Evolutionary conservation across 495 filamentous ascomycete species (phyloP), one percentile per base, ranked within the genome.

Genomic region (Elaphomyces granulatus): DNA sequence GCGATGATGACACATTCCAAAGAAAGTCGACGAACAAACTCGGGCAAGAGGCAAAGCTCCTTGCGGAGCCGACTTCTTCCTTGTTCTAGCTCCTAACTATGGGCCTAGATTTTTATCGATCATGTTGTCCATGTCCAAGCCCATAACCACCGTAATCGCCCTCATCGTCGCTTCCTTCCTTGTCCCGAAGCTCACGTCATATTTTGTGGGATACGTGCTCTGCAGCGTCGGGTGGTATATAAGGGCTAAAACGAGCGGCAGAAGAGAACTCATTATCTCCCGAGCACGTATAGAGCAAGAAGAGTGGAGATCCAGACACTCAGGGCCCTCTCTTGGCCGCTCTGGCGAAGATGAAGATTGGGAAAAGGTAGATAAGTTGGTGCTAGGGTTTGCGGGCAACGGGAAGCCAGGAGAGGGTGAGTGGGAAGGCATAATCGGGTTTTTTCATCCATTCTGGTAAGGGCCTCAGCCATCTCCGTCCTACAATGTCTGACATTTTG

Each of bases 381-480:
- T 59, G 18, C 54, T 60, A 6, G 71, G 68, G 28, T 63, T 63
- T 32, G 65, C 68, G 4, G 57, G 60, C 21, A 76, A 75, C 45
- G 68, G 72, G 17, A 49, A 68, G 45, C 60, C 47, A n/a, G 57
- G 58, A 48, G 65, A 54, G 23, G 54, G 66, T 39, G 74, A 81
- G 9, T 93, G 81, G 81, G 66, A 78, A 45, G 87, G 87, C 3
- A 60, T 94, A 20, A 75, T 94, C 30, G 90, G 87, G 14, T 96
- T 98, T 72, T 93, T 98, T 52, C 90, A 98, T 55, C 90, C 90
- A 8, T 95, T 93, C 59, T 94, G 86, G 81, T 85, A 60, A 39
- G 71, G 53, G n/a, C 8, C 8, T 16, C 35, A 31, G 19, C 20
- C 16, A 32, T 17, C 36, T 26, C 34, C 32, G 4, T 32, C 18